phyloP scores from a whole-genome alignment of 768 basidiomycete genomes.

The Termitomyces sp. region DNA sequence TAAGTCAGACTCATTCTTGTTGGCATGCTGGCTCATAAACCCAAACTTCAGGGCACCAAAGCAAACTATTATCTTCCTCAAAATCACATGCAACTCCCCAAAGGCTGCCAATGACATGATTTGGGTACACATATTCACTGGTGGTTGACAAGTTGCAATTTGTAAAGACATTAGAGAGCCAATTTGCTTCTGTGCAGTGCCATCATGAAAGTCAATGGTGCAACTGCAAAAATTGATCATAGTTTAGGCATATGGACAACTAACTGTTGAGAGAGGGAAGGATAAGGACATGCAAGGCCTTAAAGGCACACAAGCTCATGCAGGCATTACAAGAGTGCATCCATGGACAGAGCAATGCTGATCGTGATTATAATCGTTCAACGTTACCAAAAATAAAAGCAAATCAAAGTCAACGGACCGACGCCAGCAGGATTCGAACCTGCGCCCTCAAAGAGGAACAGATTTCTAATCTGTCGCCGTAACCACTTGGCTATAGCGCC shows the following conservation, averaged over 20 bases:
- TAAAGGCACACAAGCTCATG: conserved; percentile 50
- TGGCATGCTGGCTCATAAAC: too few species aligned
- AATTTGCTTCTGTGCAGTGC: conserved; percentile 56
- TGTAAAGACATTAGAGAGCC: too few species aligned
- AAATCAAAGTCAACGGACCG: conserved; percentile 14
- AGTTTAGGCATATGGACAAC: background rate
- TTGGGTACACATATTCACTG: too few species aligned
- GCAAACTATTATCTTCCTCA: too few species aligned
- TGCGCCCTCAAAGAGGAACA: conserved; percentile 50
- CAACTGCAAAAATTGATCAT: conserved; percentile 17
- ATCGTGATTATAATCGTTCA: too few species aligned
- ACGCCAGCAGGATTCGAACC: conserved; percentile 55
- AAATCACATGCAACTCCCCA: too few species aligned
- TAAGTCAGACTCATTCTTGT: too few species aligned
- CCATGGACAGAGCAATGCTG: background rate
- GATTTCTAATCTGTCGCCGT: conserved; percentile 71
- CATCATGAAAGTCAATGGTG: conserved; percentile 74
- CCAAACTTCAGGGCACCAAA: too few species aligned
- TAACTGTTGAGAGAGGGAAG: conserved; percentile 29
- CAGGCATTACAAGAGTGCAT: conserved; percentile 46
- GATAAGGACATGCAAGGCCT: conserved; percentile 52
- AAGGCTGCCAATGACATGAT: too few species aligned
- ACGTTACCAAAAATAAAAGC: too few species aligned
- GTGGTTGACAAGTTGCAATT: too few species aligned
- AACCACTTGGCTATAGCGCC: conserved; percentile 78